A percentile compares a stretch with the other conserved stretches of the same genome.
Evolutionary conservation across 139 green algal species (phyloP).

Genomic region (Trebouxia sp.): DNA sequence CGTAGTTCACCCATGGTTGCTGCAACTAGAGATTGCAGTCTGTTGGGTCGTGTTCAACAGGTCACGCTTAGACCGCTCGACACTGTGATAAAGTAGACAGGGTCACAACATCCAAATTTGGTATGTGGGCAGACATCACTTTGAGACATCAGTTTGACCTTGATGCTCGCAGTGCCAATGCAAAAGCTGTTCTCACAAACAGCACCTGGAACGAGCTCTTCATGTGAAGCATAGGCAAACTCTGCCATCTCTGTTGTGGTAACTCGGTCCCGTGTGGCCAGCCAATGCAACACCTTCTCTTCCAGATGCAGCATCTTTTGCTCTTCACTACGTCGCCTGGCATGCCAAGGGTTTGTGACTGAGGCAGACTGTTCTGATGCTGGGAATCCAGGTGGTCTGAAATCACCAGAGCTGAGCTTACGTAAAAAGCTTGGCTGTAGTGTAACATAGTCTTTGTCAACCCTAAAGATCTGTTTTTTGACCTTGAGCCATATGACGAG

Average conservation of each 20-base stretch:
- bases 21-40: no score
- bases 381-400: conserved; percentile 10
- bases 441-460: conserved; percentile 11
- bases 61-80: no score
- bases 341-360: background rate
- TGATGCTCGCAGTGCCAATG: no score
- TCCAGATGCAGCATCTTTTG: background rate
- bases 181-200: no score
- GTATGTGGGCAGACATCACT: no score
- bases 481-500: conserved; percentile 3
- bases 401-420: conserved; percentile 3
- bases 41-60: no score
- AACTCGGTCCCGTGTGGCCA: conserved; percentile 3
- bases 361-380: background rate
- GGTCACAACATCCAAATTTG: no score
- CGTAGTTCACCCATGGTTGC: no score
- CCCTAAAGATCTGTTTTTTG: conserved; percentile 2
- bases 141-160: no score
- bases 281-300: conserved; percentile 16
- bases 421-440: conserved; percentile 13
- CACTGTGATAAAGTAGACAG: no score
- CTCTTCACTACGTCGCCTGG: background rate
- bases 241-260: conserved; percentile 25
- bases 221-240: conserved; percentile 23
- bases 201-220: conserved; percentile 13